These are phyloP conservation scores for Somion occarium DNA, from an alignment of 1,284 basidiomycete species.

Conservation along the genomic window DNA sequence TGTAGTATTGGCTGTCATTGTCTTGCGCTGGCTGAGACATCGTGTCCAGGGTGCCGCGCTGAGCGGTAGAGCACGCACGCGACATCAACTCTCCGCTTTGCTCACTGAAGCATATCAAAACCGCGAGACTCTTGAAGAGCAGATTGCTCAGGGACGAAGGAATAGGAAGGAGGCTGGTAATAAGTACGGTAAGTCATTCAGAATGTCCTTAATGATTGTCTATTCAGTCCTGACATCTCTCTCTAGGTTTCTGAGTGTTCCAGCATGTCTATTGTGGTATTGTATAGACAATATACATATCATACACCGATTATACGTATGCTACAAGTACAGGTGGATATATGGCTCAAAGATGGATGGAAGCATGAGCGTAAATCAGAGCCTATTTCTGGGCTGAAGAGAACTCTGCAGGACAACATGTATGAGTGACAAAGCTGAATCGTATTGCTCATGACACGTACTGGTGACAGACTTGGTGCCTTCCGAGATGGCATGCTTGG, in stretches of 20 bases:
- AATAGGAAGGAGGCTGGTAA: slow-evolving; percentile 84
- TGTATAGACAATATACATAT: background rate
- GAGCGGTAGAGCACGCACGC: slow-evolving; percentile 60
- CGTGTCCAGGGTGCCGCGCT: slow-evolving; percentile 55
- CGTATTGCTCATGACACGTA: slow-evolving; percentile 13
- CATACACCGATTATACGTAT: slow-evolving; percentile 2
- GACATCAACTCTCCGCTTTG: slow-evolving; percentile 74
- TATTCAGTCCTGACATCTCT: background rate
- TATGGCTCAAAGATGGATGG: slow-evolving; percentile 2
- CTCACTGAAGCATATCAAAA: slow-evolving; percentile 76
- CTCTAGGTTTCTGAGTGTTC: slow-evolving; percentile 8
- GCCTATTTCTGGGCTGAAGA: slow-evolving; percentile 25
- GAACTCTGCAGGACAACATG: slow-evolving; percentile 19
- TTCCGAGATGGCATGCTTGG: slow-evolving; percentile 83
- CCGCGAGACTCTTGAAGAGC: slow-evolving; percentile 72
- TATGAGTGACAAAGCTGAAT: slow-evolving; percentile 1
- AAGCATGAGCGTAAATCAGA: slow-evolving; percentile 12
- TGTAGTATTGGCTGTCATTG: slow-evolving; percentile 9
- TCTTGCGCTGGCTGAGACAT: background rate
- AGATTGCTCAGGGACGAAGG: slow-evolving; percentile 70
- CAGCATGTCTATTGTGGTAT: background rate
- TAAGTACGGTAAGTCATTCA: slow-evolving; percentile 64
- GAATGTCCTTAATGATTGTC: background rate
- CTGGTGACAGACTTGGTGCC: slow-evolving; percentile 57
- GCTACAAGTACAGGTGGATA: background rate